Conservation (phyloP, 768 basidiomycete species). For the Coprinopsis strossmayeri region DNA sequence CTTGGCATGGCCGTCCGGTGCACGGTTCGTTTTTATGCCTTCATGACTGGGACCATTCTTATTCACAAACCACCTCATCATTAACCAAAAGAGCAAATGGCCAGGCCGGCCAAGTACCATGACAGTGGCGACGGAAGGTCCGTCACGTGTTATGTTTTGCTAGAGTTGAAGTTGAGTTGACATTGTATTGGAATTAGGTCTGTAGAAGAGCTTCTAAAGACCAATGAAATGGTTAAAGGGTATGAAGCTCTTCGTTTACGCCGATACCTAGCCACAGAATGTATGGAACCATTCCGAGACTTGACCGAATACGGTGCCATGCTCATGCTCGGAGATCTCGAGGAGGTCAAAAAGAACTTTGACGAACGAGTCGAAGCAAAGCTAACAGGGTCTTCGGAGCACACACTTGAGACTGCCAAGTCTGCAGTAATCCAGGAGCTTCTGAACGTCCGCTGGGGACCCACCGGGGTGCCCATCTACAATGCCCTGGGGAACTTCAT, state of each 20-base stretch:
- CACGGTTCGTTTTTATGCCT: no score
- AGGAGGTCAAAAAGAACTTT: constrained; percentile 21
- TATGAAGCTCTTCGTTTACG: constrained; percentile 32
- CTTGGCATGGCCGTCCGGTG: no score
- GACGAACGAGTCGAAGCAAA: constrained; percentile 13
- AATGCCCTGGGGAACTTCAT: constrained; percentile 28
- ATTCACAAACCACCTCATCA: constrained; percentile 8
- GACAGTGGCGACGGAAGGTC: constrained; percentile 21
- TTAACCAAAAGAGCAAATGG: constrained; percentile 6
- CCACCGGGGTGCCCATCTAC: constrained; percentile 31
- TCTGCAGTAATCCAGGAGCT: constrained; percentile 22
- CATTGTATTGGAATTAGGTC: constrained; percentile 12
- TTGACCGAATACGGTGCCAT: constrained; percentile 26
- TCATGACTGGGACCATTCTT: no score
- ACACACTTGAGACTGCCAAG: constrained; percentile 11
- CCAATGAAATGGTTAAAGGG: constrained; percentile 26
- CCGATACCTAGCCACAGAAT: constrained; percentile 25
- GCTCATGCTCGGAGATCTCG: constrained; percentile 21
- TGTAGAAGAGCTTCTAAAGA: constrained; percentile 23
- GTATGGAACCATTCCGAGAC: constrained; percentile 29
- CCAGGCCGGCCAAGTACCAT: constrained; percentile 8
- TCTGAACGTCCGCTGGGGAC: constrained; percentile 31
- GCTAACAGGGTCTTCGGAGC: constrained; percentile 2
- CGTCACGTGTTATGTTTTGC: not conserved
- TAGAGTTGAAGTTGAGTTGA: not conserved